Evolutionary conservation across 208 protist genomes (phyloP).

Genomic region (Strigomonas galati): DNA sequence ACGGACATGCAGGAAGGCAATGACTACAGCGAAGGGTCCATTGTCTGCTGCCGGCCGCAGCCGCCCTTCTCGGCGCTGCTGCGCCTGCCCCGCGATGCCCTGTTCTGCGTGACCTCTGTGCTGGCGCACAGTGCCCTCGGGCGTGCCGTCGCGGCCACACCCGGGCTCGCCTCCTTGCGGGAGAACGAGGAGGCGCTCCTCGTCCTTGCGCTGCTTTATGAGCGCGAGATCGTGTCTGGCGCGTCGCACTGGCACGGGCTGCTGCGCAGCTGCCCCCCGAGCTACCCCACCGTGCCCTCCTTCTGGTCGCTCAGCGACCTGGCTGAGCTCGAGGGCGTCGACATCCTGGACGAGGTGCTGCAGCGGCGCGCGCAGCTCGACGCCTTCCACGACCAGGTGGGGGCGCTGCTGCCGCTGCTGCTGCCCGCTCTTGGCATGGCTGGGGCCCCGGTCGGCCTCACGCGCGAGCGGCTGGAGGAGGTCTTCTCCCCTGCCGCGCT

Average conservation of each 20-base stretch:
- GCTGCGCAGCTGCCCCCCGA: constrained; percentile 45
- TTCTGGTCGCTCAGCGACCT: constrained; percentile 69
- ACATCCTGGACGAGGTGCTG: constrained; percentile 81
- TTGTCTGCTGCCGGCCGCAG: constrained; percentile 53
- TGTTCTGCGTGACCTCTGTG: constrained; percentile 72
- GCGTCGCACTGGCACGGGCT: constrained; percentile 67
- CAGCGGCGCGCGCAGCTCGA: constrained; percentile 45
- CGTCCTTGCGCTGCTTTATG: constrained; percentile 74
- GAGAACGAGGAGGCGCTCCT: constrained; percentile 74
- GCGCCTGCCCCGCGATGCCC: constrained; percentile 54
- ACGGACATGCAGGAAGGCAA: constrained; percentile 11
- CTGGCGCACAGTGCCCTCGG: constrained; percentile 50
- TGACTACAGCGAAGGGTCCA: constrained; percentile 58
- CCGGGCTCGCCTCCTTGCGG: constrained; percentile 38
- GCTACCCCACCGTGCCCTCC: constrained; percentile 70
- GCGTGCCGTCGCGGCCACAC: constrained; percentile 30
- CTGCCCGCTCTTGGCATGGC: constrained; percentile 21
- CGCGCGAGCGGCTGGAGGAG: constrained; percentile 18
- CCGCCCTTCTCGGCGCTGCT: constrained; percentile 56
- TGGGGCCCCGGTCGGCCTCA: neutral
- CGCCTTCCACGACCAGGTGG: constrained; percentile 41
- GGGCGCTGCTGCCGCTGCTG: constrained; percentile 34
- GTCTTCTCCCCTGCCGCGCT: constrained; percentile 56
- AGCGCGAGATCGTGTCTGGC: constrained; percentile 50
- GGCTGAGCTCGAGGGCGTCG: constrained; percentile 65